Evolutionary conservation across 495 filamentous ascomycete genomes (phyloP), one percentile per base, ranked within the genome.

Genomic region (Lichenothelia convexa): DNA sequence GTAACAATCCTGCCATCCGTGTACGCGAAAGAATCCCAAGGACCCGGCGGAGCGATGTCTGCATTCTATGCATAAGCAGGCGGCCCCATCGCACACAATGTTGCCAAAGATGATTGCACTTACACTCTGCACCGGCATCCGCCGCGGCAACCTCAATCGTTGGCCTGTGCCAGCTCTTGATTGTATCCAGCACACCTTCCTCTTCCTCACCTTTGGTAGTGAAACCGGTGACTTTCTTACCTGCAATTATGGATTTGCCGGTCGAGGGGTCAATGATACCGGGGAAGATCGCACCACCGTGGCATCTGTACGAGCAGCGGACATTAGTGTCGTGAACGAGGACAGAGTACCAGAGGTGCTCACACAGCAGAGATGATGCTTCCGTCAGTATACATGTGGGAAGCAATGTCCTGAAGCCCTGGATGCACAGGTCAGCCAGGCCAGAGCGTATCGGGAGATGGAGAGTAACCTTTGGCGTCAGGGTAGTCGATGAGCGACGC

Each of bases 1-100:
- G 50, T 59, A 5, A 57, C 37, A 17, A 57, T 36, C 16, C 44
- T 30, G 0, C 57, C 55, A 38, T 54, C 60, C 16, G 56, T 49
- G 34, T 64, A 44, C 40, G 59, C 48, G 39, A 61, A 65, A 30
- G 57, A 56, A 50, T 61, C 64, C 64, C 62, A 66, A 21, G 59
- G 48, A 5, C 58, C 63, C 19, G 41, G 26, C 3, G 54, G 41
- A 1, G 55, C 46, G 21, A 50, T 52, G 46, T 67, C 56, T 63
- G 29, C 9, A 26, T 38, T 32, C 18, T 15, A 36, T 9, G 24
- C 24, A 29, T 11, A 29, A 9, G 15, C 15, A 1, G 9, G 9
- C 24, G 24, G 9, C 24, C 24, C 2, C 24, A 9, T 29, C 24
- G 24, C 24, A 11, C 24, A 29, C 24, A 29, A n/a, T n/a, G 24